phyloP scores from a whole-genome alignment of 225 moss, liverwort and hornwort genomes.

The Neckera pumila region DNA sequence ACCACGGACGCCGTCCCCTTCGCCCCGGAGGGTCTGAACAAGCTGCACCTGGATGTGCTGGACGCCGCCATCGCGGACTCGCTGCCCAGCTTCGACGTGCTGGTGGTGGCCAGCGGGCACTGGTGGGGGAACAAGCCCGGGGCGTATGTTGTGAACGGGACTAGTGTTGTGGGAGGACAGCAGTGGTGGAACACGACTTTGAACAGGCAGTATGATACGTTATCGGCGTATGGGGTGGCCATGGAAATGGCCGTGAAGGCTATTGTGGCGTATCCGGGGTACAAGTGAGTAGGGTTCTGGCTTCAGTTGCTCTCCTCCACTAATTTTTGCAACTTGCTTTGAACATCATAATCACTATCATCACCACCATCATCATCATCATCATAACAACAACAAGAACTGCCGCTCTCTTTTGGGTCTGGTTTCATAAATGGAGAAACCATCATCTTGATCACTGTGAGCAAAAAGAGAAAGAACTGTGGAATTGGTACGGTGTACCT shows the following conservation, averaged over 20 bases:
- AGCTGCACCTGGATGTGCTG: constrained; percentile 54
- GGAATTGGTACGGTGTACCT: background rate
- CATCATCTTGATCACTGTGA: background rate
- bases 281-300: constrained; percentile 15
- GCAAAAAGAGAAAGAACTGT: background rate
- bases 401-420: background rate
- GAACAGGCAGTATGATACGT: constrained; percentile 17
- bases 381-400: background rate
- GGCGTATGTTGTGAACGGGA: constrained; percentile 46
- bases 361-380: too few relatives aligned
- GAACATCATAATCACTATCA: background rate
- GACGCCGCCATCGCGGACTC: constrained; percentile 27
- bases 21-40: constrained; percentile 30
- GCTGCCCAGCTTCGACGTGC: constrained; percentile 48
- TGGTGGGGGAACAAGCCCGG: constrained; percentile 68
- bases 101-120: constrained; percentile 71
- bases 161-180: constrained; percentile 42
- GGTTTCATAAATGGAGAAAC: background rate
- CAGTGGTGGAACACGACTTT: constrained; percentile 33
- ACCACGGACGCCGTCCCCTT: constrained; percentile 32
- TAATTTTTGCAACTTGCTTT: background rate
- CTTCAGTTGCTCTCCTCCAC: background rate
- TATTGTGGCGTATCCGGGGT: constrained; percentile 23
- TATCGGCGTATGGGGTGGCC: constrained; percentile 34
- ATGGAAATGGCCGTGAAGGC: constrained; percentile 38